These are phyloP conservation scores for Penicillium sp. DNA, from an alignment of 2,329 filamentous ascomycete genomes.

Conservation along the genomic window DNA sequence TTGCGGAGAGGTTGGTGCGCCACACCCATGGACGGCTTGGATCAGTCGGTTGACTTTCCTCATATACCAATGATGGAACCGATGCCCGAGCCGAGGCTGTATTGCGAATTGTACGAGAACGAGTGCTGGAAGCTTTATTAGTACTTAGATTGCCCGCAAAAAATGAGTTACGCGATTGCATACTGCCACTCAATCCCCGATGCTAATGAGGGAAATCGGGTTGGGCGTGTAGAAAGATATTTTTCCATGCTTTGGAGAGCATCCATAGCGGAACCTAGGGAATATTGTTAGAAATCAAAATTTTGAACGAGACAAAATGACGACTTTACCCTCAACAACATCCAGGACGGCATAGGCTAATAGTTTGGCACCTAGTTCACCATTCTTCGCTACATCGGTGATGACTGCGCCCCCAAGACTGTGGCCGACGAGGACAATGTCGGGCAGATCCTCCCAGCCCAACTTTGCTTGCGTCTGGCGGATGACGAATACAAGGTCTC, in stretches of 20 bases:
- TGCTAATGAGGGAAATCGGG: slow-evolving; percentile 74
- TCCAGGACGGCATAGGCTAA: slow-evolving; percentile 90
- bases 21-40: slow-evolving; percentile 70
- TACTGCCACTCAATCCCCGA: slow-evolving; percentile 90
- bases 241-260: slow-evolving; percentile 92
- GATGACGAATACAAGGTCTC: slow-evolving; percentile 74
- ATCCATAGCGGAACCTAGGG: slow-evolving; percentile 80
- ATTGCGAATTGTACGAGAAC: slow-evolving; percentile 85
- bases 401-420: slow-evolving; percentile 91
- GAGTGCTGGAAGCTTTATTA: slow-evolving; percentile 53
- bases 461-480: slow-evolving; percentile 68
- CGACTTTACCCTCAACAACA: slow-evolving; percentile 75
- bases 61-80: slow-evolving; percentile 76
- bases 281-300: not conserved
- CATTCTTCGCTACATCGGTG: slow-evolving; percentile 75
- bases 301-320: not conserved
- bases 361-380: slow-evolving; percentile 67
- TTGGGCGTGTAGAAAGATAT: slow-evolving; percentile 81
- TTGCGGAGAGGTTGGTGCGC: slow-evolving; percentile 81
- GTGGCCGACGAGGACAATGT: slow-evolving; percentile 83
- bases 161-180: slow-evolving; percentile 17
- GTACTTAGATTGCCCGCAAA: not conserved
- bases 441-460: slow-evolving; percentile 74
- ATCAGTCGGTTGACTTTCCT: slow-evolving; percentile 42
- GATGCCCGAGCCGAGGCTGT: slow-evolving; percentile 80